Percentiles rank a stretch among this genome's conserved stretches.
Conservation (phyloP, 768 basidiomycete species). For the Naematelia encephala region DNA sequence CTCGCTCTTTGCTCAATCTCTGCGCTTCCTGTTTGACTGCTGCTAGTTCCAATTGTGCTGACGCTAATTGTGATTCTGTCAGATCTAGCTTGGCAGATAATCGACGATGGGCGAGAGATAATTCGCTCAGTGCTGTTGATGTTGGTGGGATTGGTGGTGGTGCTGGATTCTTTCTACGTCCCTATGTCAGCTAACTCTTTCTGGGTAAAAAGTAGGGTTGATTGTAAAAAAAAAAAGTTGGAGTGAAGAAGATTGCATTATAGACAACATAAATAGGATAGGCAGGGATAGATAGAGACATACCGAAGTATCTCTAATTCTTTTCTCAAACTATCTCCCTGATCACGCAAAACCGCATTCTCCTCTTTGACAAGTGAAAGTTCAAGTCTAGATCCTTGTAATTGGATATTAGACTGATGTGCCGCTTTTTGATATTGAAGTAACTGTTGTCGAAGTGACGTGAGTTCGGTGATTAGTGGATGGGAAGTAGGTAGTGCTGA, state of each 20-base stretch:
- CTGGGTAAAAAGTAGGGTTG: no score
- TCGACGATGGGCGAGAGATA: slow-evolving; percentile 49
- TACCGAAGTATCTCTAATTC: slow-evolving; percentile 41
- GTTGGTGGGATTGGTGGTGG: slow-evolving; percentile 26
- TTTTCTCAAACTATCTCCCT: slow-evolving; percentile 6
- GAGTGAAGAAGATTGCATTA: neutral
- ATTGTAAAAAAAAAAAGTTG: no score
- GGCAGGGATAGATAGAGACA: slow-evolving; percentile 5
- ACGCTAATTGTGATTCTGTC: slow-evolving; percentile 31
- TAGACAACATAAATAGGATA: no score
- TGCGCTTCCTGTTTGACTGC: slow-evolving; percentile 28
- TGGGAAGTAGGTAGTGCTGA: slow-evolving; percentile 31
- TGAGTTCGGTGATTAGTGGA: slow-evolving; percentile 47
- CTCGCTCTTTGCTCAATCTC: slow-evolving; percentile 32
- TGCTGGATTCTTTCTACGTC: slow-evolving; percentile 12
- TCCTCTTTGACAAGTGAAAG: slow-evolving; percentile 31
- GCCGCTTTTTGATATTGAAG: slow-evolving; percentile 44
- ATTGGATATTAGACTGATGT: slow-evolving; percentile 46
- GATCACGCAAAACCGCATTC: slow-evolving; percentile 16
- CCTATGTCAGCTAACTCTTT: slow-evolving; percentile 1
- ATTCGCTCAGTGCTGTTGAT: slow-evolving; percentile 43
- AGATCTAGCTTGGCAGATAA: slow-evolving; percentile 46
- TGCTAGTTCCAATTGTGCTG: slow-evolving; percentile 23
- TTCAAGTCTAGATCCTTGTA: slow-evolving; percentile 48
- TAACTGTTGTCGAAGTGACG: slow-evolving; percentile 44